These are phyloP conservation scores for Colletotrichum spaethianum DNA, from an alignment of 2,329 filamentous ascomycete genomes.

Conservation along the genomic window DNA sequence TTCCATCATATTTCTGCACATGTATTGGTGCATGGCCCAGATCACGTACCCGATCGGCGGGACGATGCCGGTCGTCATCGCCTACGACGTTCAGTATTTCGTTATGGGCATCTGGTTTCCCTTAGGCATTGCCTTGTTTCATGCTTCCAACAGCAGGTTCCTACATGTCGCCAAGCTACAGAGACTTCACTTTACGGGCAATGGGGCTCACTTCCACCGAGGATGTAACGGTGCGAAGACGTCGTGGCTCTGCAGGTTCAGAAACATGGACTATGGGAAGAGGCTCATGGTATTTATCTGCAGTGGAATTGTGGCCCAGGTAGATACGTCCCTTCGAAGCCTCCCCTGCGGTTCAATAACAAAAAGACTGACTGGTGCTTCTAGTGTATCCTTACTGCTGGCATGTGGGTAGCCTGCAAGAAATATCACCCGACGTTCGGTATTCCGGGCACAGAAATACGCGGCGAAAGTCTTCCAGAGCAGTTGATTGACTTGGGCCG, in stretches of 20 bases:
- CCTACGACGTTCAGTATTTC: conserved; percentile 69
- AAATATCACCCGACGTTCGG: conserved; percentile 71
- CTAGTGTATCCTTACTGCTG: conserved; percentile 66
- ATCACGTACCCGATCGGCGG: conserved; percentile 58
- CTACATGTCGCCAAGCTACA: conserved; percentile 65
- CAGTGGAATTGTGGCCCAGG: conserved; percentile 64
- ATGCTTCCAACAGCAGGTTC: conserved; percentile 68
- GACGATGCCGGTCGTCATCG: conserved; percentile 54
- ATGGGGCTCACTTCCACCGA: not conserved
- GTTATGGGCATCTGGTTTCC: conserved; percentile 73
- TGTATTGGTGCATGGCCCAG: conserved; percentile 58
- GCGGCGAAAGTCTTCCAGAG: conserved; percentile 53
- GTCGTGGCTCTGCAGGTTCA: conserved; percentile 52
- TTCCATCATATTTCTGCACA: conserved; percentile 55
- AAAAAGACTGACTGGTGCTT: conserved; percentile 3
- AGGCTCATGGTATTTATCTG: conserved; percentile 61
- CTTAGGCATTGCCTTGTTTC: conserved; percentile 70
- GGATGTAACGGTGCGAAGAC: conserved; percentile 48
- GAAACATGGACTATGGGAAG: conserved; percentile 54
- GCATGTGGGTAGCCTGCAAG: conserved; percentile 69
- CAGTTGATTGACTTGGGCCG: conserved; percentile 57
- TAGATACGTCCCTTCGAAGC: conserved; percentile 56
- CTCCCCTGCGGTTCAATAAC: not conserved
- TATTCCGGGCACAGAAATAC: conserved; percentile 54
- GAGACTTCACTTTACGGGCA: conserved; percentile 46